A percentile compares a stretch with the other conserved stretches of the same genome.
phyloP scores from a whole-genome alignment of 306 rosid species.

The Castanospermum australe region DNA sequence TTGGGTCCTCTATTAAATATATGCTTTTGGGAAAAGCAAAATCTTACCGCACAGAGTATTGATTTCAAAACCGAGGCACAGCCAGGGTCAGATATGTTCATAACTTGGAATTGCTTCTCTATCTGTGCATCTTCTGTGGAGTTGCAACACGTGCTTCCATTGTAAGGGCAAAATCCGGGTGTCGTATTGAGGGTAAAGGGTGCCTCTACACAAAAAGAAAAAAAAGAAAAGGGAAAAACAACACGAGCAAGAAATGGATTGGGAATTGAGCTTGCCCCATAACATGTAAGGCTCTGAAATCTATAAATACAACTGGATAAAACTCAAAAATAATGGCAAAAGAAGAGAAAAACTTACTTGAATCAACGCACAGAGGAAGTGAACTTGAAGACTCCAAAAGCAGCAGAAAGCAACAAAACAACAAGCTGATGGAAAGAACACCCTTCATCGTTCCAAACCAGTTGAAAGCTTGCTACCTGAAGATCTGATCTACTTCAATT shows the following conservation, averaged over 20 bases:
- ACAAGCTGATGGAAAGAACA: conserved; percentile 40
- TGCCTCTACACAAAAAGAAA: conserved; percentile 54
- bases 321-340: background rate
- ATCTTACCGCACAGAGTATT: conserved; percentile 80
- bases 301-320: background rate
- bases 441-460: conserved; percentile 53
- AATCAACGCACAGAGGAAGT: conserved; percentile 81
- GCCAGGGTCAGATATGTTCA: conserved; percentile 65
- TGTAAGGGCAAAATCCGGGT: conserved; percentile 72
- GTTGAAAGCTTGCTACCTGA: background rate
- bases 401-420: conserved; percentile 53
- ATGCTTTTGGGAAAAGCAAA: background rate
- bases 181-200: conserved; percentile 56
- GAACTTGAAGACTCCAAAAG: conserved; percentile 58
- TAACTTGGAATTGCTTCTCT: conserved; percentile 59
- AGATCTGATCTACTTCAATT: conserved; percentile 28
- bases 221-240: background rate
- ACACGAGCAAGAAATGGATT: background rate
- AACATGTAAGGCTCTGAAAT: conserved; percentile 1
- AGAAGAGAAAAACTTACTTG: conserved; percentile 51
- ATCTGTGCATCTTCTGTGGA: conserved; percentile 63
- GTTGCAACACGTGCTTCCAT: conserved; percentile 85
- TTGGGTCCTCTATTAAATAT: background rate
- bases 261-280: background rate
- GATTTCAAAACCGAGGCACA: conserved; percentile 82